These are phyloP conservation scores for Moesziomyces sp. DNA, from an alignment of 1,284 basidiomycete species.

Conservation along the genomic window DNA sequence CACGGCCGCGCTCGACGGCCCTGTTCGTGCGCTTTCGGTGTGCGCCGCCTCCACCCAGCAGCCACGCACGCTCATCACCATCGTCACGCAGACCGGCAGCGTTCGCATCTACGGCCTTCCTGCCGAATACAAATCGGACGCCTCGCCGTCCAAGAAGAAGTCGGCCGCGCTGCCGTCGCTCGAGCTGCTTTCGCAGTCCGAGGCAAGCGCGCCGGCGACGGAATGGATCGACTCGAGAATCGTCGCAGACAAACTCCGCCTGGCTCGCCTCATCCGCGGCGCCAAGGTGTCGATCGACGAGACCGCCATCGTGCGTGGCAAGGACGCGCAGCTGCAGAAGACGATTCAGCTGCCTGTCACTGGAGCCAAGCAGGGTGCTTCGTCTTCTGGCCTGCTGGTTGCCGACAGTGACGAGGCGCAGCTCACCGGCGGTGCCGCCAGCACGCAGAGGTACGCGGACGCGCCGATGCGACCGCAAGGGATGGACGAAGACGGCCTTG, in stretches of 20 bases:
- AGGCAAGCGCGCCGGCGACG: conserved; percentile 17
- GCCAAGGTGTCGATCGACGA: conserved; percentile 60
- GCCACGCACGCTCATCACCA: conserved; percentile 66
- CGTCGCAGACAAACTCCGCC: conserved; percentile 35
- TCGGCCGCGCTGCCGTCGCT: conserved; percentile 44
- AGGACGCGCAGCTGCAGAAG: conserved; percentile 30
- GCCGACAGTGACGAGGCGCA: conserved; percentile 35
- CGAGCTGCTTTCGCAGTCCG: conserved; percentile 25
- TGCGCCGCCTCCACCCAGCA: conserved; percentile 50
- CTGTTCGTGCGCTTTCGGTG: conserved; percentile 64
- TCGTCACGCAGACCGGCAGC: conserved; percentile 66
- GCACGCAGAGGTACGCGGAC: conserved; percentile 55
- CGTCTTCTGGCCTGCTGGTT: conserved; percentile 15
- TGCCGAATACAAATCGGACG: conserved; percentile 37
- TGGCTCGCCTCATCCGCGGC: conserved; percentile 56
- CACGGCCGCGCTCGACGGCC: conserved; percentile 68
- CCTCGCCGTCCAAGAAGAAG: conserved; percentile 43
- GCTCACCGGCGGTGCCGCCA: conserved; percentile 36
- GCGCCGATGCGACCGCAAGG: conserved; percentile 32
- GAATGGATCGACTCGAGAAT: conserved; percentile 51
- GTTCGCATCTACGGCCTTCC: conserved; percentile 60
- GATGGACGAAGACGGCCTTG: conserved; percentile 35
- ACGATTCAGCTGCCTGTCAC: conserved; percentile 18
- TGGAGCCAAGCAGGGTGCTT: conserved; percentile 11
- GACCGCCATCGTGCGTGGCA: conserved; percentile 34